Evolutionary conservation across 108 stramenopile species (phyloP).

Genomic region (Nitzschia sp.): DNA sequence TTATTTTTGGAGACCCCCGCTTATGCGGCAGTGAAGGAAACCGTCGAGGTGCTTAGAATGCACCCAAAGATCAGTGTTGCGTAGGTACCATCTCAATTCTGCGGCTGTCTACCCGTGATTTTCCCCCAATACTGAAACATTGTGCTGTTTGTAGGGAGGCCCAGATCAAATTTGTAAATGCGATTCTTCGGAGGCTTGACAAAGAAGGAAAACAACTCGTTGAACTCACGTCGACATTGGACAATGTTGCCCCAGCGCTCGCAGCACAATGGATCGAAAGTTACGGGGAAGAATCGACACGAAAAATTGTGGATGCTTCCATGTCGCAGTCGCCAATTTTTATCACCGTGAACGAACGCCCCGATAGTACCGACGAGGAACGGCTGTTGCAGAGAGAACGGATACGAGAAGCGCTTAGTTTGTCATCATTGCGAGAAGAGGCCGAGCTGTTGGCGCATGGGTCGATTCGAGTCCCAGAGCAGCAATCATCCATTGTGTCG

Average conservation of each 20-base stretch:
- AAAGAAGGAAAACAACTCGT: slow-evolving; percentile 43
- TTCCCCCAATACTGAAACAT: too few species aligned
- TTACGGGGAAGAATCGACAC: slow-evolving; percentile 61
- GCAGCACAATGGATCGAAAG: slow-evolving; percentile 47
- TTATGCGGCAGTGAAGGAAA: slow-evolving; percentile 76
- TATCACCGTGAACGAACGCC: slow-evolving; percentile 52
- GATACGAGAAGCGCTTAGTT: slow-evolving; percentile 28
- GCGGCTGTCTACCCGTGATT: not conserved
- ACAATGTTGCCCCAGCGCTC: slow-evolving; percentile 72
- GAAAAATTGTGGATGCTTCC: slow-evolving; percentile 53
- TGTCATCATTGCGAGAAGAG: slow-evolving; percentile 23
- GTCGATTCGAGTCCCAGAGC: slow-evolving; percentile 50
- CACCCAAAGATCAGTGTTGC: slow-evolving; percentile 35
- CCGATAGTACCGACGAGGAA: slow-evolving; percentile 1
- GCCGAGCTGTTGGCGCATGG: slow-evolving; percentile 65
- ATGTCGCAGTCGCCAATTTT: slow-evolving; percentile 61
- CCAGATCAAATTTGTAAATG: slow-evolving; percentile 83
- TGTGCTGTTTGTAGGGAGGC: too few species aligned
- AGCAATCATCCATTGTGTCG: slow-evolving; percentile 39
- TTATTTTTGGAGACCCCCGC: slow-evolving; percentile 64
- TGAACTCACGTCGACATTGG: slow-evolving; percentile 44
- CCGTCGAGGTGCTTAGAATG: slow-evolving; percentile 70
- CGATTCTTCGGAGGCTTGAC: slow-evolving; percentile 64
- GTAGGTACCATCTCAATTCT: slow-evolving; percentile 22
- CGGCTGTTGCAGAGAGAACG: slow-evolving; percentile 18